Evolutionary conservation across 148 eudicot genomes (phyloP).

Genomic region (Fallopia convolvulus): DNA sequence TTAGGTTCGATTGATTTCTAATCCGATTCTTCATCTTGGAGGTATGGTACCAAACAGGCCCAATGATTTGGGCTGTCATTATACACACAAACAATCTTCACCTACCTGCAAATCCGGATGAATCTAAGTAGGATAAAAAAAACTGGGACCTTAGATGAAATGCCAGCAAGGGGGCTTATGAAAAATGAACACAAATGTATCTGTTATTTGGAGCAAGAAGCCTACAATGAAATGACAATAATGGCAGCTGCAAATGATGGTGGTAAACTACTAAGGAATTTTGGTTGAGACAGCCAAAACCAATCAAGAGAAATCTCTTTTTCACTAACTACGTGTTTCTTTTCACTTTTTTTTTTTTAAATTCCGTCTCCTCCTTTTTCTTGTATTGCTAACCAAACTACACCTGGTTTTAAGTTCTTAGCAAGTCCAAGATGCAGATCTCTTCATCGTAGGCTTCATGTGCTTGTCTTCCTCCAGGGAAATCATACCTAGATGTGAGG

Average conservation of each 20-base stretch:
- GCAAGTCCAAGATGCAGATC: slow-evolving; percentile 91
- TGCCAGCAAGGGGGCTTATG: neutral
- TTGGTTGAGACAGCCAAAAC: slow-evolving; percentile 3
- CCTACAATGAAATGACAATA: neutral
- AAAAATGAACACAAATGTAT: neutral
- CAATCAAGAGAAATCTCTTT: neutral
- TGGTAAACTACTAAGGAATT: neutral
- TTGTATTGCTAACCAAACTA: neutral
- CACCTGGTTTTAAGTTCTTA: slow-evolving; percentile 18
- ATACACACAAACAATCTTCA: neutral
- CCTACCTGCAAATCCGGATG: neutral
- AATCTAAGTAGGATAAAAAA: neutral
- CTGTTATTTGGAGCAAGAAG: slow-evolving; percentile 5
- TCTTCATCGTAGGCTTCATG: slow-evolving; percentile 67
- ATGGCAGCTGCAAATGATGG: neutral
- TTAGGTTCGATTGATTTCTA: too few species aligned
- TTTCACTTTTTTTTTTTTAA: neutral
- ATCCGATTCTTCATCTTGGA: too few species aligned
- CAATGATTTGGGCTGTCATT: too few species aligned
- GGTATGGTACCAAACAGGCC: too few species aligned
- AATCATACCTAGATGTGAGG: slow-evolving; percentile 92
- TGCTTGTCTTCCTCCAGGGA: slow-evolving; percentile 80
- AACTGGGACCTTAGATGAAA: neutral
- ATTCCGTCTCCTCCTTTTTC: neutral
- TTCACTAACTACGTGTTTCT: neutral